Evolutionary conservation across 2,329 filamentous ascomycete genomes (phyloP), one percentile per base, ranked within the genome.

Genomic region (Cercospora canescens): DNA sequence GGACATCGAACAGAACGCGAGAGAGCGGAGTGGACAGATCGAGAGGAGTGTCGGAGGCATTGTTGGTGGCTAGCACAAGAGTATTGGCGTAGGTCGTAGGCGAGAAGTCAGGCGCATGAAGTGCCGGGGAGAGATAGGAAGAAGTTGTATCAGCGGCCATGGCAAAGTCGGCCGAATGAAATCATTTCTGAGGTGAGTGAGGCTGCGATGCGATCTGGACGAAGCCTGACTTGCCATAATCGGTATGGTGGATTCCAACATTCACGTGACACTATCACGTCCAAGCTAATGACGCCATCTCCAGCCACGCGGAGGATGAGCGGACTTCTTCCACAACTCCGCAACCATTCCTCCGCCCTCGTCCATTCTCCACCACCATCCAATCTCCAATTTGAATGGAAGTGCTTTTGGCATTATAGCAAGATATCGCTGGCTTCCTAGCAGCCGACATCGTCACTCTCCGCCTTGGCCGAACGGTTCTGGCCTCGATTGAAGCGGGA

Each of bases 11-110:
- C 6, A 98, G 88, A 5, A 97, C 94, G 62, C 93, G 89, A 5
- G 94, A 97, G 56, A 99, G 86, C 2, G 95, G 94, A 16, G 95
- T 98, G 6, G 93, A 94, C 64, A 99, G 90, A 79, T 99, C 95
- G 73, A 98, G 87, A 6, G 93, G 91, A 1, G 90, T 90, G 80
- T 98, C 95, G 71, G 90, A 92, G 65, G 93, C 86, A 81, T 97
- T 96, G 83, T 98, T 98, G 63, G 94, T 98, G 41, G 89, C 86
- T 64, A 94, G 88, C 57, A 98, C 91, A 66, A 99, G 88, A 28
- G 88, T 87, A 79, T 98, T 97, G 73, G 95, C 94, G 76, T 98
- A 97, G 16, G 86, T 81, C 21, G 91, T 84, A 6, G 94, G 87
- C 24, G 89, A 91, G 82, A 99, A 99, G 68, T 86, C 83, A 1